phyloP scores from a whole-genome alignment of 2,329 filamentous ascomycete genomes.

The Amphichorda felina region DNA sequence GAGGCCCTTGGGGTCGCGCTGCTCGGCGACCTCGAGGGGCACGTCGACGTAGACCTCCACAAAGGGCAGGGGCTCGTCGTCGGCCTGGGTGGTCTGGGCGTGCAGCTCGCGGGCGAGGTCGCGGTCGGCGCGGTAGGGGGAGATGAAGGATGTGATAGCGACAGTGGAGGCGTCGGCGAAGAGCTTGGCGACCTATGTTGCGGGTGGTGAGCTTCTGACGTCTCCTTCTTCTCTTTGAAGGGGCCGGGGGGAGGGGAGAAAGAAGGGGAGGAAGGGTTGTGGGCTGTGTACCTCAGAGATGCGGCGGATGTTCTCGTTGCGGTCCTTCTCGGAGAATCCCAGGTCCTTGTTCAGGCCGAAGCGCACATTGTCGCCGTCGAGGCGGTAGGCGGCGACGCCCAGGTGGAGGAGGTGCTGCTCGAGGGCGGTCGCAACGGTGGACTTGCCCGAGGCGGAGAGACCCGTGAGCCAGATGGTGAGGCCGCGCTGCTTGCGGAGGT shows the following conservation, averaged over 20 bases:
- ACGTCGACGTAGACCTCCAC: constrained; percentile 92
- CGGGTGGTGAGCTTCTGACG: no score
- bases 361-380: constrained; percentile 96
- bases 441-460: constrained; percentile 92
- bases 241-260: background rate
- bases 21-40: constrained; percentile 80
- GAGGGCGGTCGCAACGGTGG: constrained; percentile 89
- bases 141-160: constrained; percentile 94
- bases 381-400: constrained; percentile 73
- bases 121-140: constrained; percentile 81
- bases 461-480: constrained; percentile 98
- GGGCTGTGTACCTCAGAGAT: constrained; percentile 58
- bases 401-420: constrained; percentile 93
- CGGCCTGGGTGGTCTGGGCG: constrained; percentile 34
- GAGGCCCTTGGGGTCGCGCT: constrained; percentile 91
- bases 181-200: constrained; percentile 68
- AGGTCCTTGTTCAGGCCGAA: constrained; percentile 98
- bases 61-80: constrained; percentile 63
- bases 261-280: background rate
- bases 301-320: constrained; percentile 94
- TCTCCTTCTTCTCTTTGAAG: no score
- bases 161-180: constrained; percentile 86
- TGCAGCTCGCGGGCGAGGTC: constrained; percentile 74
- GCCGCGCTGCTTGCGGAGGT: constrained; percentile 69
- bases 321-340: constrained; percentile 83